Percentiles rank a stretch among this genome's conserved stretches.
These are phyloP conservation scores for Stylosanthes scabra DNA, from an alignment of 331 rosid genomes.

Conservation along the genomic window DNA sequence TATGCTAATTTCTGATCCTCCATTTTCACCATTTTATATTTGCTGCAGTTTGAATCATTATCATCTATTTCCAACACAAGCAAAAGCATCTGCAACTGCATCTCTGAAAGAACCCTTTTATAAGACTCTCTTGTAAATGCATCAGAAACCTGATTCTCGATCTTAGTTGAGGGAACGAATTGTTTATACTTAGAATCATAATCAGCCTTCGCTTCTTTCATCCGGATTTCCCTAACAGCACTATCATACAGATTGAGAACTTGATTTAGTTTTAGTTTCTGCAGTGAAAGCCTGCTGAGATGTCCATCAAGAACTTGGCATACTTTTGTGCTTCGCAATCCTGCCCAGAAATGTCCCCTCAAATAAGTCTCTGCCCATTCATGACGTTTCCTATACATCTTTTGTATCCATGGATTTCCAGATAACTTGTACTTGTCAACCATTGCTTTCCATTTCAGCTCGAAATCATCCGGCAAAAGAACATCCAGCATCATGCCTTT, in stretches of 20 bases:
- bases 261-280: neutral
- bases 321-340: conserved; percentile 19
- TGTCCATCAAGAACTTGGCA: conserved; percentile 13
- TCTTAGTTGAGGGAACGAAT: conserved; percentile 6
- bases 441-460: conserved; percentile 31
- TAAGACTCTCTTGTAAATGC: conserved; percentile 23
- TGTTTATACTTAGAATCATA: neutral
- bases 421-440: conserved; percentile 21
- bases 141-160: conserved; percentile 27
- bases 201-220: conserved; percentile 15
- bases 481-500: conserved; percentile 26
- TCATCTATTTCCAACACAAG: conserved; percentile 9
- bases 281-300: neutral
- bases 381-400: conserved; percentile 24
- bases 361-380: conserved; percentile 35
- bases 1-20: neutral
- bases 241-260: neutral
- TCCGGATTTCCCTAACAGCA: neutral
- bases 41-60: conserved; percentile 15
- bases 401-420: conserved; percentile 11
- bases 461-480: conserved; percentile 19
- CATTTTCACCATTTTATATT: conserved; percentile 11
- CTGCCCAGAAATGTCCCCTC: conserved; percentile 26
- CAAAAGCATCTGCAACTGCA: conserved; percentile 12
- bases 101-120: conserved; percentile 26